Evolutionary conservation across 805 yeast species (phyloP).

Genomic region (Spathaspora passalidarum): DNA sequence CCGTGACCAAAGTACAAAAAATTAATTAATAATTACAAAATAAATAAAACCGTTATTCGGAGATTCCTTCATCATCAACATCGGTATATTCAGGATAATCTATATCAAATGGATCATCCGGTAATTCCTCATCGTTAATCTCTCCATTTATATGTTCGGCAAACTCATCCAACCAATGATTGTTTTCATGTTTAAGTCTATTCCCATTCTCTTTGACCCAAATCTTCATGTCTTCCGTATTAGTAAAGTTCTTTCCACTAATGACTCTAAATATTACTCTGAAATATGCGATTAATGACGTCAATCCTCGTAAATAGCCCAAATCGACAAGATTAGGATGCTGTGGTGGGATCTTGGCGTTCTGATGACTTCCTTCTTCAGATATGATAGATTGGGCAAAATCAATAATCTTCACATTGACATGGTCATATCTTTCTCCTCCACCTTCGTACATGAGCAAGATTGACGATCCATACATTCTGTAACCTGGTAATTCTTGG

Average conservation of each 20-base stretch:
- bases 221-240: slow-evolving; percentile 7
- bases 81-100: slow-evolving; percentile 18
- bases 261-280: slow-evolving; percentile 49
- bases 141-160: slow-evolving; percentile 14
- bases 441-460: slow-evolving; percentile 84
- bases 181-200: slow-evolving; percentile 5
- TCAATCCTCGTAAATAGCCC: slow-evolving; percentile 84
- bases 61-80: slow-evolving; percentile 21
- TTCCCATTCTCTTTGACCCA: slow-evolving; percentile 11
- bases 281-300: slow-evolving; percentile 69
- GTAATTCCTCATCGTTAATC: slow-evolving; percentile 2
- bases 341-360: slow-evolving; percentile 63
- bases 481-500: slow-evolving; percentile 59
- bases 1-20: background rate
- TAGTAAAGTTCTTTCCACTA: slow-evolving; percentile 14
- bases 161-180: slow-evolving; percentile 19
- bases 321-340: slow-evolving; percentile 62
- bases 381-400: slow-evolving; percentile 90
- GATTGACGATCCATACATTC: slow-evolving; percentile 89
- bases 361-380: slow-evolving; percentile 37
- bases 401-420: slow-evolving; percentile 77
- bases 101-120: slow-evolving; percentile 20
- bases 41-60: slow-evolving; percentile 12
- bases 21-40: background rate
- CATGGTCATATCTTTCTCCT: slow-evolving; percentile 12